Evolutionary conservation across 257 asterid genomes (phyloP).

Genomic region (Gynochthodes officinalis): DNA sequence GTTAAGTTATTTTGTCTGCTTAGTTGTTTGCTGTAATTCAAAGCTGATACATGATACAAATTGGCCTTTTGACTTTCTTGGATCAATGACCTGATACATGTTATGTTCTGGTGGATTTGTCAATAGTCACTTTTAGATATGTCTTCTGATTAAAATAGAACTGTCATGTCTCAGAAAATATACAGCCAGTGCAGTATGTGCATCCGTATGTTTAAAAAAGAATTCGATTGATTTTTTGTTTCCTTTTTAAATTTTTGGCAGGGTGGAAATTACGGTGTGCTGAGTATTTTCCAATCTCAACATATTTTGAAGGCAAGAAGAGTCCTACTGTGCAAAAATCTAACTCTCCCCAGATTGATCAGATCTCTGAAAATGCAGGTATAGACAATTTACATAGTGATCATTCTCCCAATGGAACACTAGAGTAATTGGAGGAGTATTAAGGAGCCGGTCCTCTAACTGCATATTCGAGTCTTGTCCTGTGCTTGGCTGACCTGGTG

Average conservation of each 20-base stretch:
- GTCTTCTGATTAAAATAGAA: neutral
- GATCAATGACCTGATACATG: neutral
- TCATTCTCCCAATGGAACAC: constrained; percentile 53
- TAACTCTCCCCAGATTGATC: constrained; percentile 34
- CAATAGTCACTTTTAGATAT: neutral
- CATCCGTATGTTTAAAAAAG: neutral
- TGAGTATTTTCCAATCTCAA: constrained; percentile 68
- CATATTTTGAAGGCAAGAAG: constrained; percentile 66
- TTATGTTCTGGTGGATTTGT: neutral
- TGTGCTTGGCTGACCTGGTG: constrained; percentile 22
- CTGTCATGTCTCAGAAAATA: neutral
- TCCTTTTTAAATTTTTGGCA: constrained; percentile 24
- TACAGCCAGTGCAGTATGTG: neutral
- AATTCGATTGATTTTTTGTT: neutral
- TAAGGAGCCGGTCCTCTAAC: constrained; percentile 53
- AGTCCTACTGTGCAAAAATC: constrained; percentile 57
- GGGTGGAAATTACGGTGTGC: constrained; percentile 87
- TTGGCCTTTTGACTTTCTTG: neutral
- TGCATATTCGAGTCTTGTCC: constrained; percentile 6
- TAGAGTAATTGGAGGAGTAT: constrained; percentile 49
- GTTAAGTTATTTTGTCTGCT: neutral
- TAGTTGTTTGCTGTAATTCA: neutral
- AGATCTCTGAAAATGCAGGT: constrained; percentile 49
- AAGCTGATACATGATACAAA: neutral
- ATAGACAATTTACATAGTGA: constrained; percentile 25